Evolutionary conservation across 2,329 filamentous ascomycete genomes (phyloP).

Genomic region (Colletotrichum gloeosporioides): DNA sequence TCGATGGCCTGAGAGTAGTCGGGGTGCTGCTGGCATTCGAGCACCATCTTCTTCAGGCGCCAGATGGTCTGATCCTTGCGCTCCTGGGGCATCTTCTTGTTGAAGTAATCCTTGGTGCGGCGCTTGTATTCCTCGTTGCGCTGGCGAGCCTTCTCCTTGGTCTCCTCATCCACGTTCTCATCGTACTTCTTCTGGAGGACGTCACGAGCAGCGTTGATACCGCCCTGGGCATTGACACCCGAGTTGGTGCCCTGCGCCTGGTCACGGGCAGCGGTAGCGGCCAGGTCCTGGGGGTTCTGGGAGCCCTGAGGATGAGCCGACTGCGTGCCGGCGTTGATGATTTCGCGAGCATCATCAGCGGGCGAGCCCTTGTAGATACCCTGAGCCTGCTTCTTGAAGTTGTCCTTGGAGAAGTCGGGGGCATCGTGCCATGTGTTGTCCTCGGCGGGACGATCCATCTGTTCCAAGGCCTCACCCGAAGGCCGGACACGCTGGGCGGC

Average conservation of each 20-base stretch:
- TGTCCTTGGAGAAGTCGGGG: conserved; percentile 75
- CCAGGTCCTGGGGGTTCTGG: conserved; percentile 59
- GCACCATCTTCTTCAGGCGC: conserved; percentile 95
- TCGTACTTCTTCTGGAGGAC: conserved; percentile 61
- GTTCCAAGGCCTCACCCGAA: conserved; percentile 74
- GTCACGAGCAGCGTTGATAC: conserved; percentile 46
- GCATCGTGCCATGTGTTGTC: conserved; percentile 95
- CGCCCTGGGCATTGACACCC: conserved; percentile 57
- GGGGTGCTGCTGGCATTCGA: conserved; percentile 93
- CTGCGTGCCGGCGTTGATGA: conserved; percentile 61
- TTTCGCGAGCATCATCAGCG: conserved; percentile 65
- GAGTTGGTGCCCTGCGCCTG: conserved; percentile 48
- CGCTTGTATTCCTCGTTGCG: conserved; percentile 48
- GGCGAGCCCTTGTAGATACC: conserved; percentile 61
- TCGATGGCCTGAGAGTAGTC: conserved; percentile 94
- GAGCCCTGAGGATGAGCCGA: conserved; percentile 61
- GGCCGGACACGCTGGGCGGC: conserved; percentile 79
- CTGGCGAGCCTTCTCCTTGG: conserved; percentile 53
- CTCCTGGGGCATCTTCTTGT: conserved; percentile 88
- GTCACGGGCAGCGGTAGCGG: conserved; percentile 48
- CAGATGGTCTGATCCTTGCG: conserved; percentile 91
- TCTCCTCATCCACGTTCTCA: conserved; percentile 70
- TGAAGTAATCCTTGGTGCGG: conserved; percentile 75
- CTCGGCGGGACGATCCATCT: conserved; percentile 83
- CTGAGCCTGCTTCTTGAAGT: conserved; percentile 72